Evolutionary conservation across 176 grass and related monocot species (phyloP), one percentile per base, ranked within the genome.

Genomic region (Eragrostis curvula): DNA sequence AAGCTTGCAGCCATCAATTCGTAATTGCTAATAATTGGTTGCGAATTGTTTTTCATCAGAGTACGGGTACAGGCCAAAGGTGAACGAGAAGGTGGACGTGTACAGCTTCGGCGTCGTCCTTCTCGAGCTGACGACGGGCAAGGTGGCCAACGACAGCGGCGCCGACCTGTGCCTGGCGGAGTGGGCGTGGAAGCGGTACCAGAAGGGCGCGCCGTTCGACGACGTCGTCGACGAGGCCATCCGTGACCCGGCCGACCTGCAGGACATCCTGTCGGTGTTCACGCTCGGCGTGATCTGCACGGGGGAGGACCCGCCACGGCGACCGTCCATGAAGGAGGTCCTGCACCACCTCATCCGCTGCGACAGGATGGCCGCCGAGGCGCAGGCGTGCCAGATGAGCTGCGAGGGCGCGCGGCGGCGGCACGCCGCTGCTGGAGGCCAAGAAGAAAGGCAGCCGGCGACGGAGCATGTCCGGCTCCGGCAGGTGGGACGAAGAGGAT

Each of bases 41-140:
- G 16, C 1, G 14, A 9, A 20, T 81, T 44, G 17, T 3, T 48
- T 48, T 48, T 8, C 16, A 8, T 55, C 87, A 98, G 92, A 98
- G 43, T 98, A 86, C n/a, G 92, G 66, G 5, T 90, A 88, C 67
- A 74, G 73, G 3, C 75, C 36, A 6, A 95, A 71, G 75, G 80
- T 93, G 79, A 91, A 89, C 71, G 90, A 98, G 84, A 98, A 98
- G 86, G 88, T 92, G 7, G 95, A 98, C n/a, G 90, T 93, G 0
- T 98, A 94, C 78, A 97, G 92, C 69, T 97, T 97, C 40, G 95
- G 92, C 0, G 92, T 98, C 14, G 92, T 98, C 5, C 78, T 98
- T 68, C 80, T 98, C 12, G 95, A 98, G 79, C 84, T 98, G 17
- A 85, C 86, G 0, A 98, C 90, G 0, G 92, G 90, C 24, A 91